Base-by-base conservation (phyloP, 495 filamentous ascomycete species). In the Hypoxylon crocopeplum region DNA sequence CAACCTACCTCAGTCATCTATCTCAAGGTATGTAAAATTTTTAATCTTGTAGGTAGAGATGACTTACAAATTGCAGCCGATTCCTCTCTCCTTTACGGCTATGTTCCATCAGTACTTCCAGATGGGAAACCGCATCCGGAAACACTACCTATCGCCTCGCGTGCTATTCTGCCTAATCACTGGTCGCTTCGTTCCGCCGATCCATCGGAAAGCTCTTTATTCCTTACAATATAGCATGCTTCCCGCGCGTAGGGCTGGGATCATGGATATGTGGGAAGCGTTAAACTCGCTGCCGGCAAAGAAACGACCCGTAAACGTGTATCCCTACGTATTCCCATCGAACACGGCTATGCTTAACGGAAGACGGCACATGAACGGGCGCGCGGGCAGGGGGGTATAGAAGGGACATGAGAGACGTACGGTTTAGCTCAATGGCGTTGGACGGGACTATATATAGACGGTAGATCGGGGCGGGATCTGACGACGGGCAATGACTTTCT, bases 101-200 rank as follows among this genome's bases (percentile, higher is more conserved):
- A 97, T 97, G 88, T 97, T 98, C 72, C 85, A 94, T 59, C 92
- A 97, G 66, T 98, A 99, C 76, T 96, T 95, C 74, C 91, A 97
- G 68, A 89, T 98, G 48, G 91, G 89, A 40, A 85, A 90, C 52
- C 89, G 94, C 25, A 89, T 99, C 16, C 88, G 91, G 49, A 95
- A 95, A 67, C 94, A 99, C 72, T 99, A 99, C 72, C 79, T 97
- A 25, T 91, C 91, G 0, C 92, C 91, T 0, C 81, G 85, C 12
- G 95, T 99, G 15, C 83, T 97, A 45, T 82, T 94, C 46, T 92
- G 90, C 50, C 84, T 99, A 1, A 77, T 92, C 21, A 97, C 92
- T 1, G 94, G 94, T 55, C 88, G 86, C 42, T 96, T 97, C 58
- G 90, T 87, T 0, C 91, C 91, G 4, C 93, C 95, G 0, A 93